Evolutionary conservation across 805 yeast genomes (phyloP), one percentile per base, ranked within the genome.

Genomic region (Candida ortonii): DNA sequence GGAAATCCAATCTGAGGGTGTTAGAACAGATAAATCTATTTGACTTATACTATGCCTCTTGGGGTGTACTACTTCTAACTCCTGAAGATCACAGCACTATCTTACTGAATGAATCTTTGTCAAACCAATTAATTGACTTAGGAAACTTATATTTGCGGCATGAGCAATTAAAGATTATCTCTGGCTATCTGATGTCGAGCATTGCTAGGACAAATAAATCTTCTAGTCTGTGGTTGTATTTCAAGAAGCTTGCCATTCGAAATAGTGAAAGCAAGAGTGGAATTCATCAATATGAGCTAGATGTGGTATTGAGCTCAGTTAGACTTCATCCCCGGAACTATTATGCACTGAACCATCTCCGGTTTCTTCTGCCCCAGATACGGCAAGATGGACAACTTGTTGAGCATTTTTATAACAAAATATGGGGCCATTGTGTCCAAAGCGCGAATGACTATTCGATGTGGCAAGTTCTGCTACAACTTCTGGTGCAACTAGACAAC

Each of bases 241-340:
- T 50, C 30, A 42, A 42, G 20, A 53, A 46, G 32, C 21, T 28
- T 5, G 20, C 33, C 18, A 10, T 21, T 23, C 11, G 8, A 4
- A 35, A 25, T n/a, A 8, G 26, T 10, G 7, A 23, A n/a, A 3
- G 7, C 9, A 28, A 16, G 3, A 22, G 26, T n/a, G 17, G 12
- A 18, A 7, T 25, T 3, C 12, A 34, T 20, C n/a, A 20, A 7
- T 25, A 25, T 23, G 16, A 41, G 11, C 9, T 43, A 7, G 39
- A 39, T 4, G 30, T 45, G 2, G 57, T 71, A 1, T 34, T 56
- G 2, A 31, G 30, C 7, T 68, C 78, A 0, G 62, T 64, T 0
- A 48, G 39, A 16, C 39, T 50, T 9, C 80, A 73, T 44, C 67
- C 67, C 7, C 47, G 62, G 26, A 74, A 71, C 47, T 73, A 73